Base-by-base conservation (phyloP, 2,329 filamentous ascomycete genomes). In the Neofusicoccum ribis region DNA sequence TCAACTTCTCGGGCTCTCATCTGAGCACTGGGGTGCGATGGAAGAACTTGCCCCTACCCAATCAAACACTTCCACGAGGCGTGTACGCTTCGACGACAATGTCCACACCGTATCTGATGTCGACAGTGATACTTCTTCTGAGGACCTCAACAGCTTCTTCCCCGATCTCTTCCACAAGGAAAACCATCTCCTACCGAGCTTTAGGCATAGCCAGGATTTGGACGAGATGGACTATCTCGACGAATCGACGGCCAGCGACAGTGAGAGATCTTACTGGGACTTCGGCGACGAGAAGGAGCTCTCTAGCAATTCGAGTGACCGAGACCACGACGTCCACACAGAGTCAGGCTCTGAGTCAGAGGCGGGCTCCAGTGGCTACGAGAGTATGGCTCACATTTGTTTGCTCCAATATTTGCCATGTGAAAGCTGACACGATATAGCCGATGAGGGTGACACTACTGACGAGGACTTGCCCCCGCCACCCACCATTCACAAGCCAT, bases 151-250 rank as follows among this genome's bases (percentile, higher is more conserved):
- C 66, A 86, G 87, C 68, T 86, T 92, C 68, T 92, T 92, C 67
- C 89, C 91, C 1, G 88, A 93, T 73, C 88, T 94, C 66, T 94
- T 94, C 75, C 83, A 93, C 65, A 87, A 90, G 58, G 90, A 93
- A 76, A 89, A 87, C 72, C 84, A 86, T 15, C 82, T 94, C 5
- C 90, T 92, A 70, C 89, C 90, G 5, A 84, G 84, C 60, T 88
- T 94, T 72, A 89, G 90, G 68, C 85, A 86, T 47, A 88, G 91
- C 78, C 89, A 93, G 68, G 90, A 93, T 73, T 73, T 73, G 52
- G 88, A 91, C 68, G 79, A 80, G n/a, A 87, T 83, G 4, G 83
- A 83, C 66, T 86, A 83, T 23, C 31, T 44, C 5, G 61, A 63
- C 67, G 69, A 49, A n/a, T 58, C 63, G 27, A 41, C 64, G 34